Evolutionary conservation across 108 stramenopile species (phyloP).

Genomic region (Cyclotella kingstonii): DNA sequence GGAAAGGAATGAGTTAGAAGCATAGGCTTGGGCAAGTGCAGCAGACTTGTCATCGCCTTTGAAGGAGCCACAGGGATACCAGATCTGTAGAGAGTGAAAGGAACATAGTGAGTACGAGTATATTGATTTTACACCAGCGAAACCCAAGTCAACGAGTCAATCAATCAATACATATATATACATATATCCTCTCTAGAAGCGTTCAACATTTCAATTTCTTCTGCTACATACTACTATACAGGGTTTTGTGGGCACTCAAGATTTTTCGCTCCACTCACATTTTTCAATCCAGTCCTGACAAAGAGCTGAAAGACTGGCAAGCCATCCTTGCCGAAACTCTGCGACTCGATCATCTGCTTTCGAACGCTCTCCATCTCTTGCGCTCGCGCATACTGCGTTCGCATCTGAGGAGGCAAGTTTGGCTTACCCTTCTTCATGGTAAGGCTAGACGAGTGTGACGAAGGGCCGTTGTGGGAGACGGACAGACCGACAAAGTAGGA

Average conservation of each 20-base stretch:
- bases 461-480: constrained; percentile 1
- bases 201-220: too few species aligned
- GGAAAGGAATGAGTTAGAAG: constrained; percentile 57
- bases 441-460: background rate
- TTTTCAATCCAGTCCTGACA: constrained; percentile 69
- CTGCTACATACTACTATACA: too few species aligned
- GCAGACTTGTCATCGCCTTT: constrained; percentile 86
- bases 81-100: constrained; percentile 62
- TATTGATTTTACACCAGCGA: too few species aligned
- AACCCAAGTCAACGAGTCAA: too few species aligned
- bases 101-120: too few species aligned
- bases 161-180: too few species aligned
- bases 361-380: constrained; percentile 66
- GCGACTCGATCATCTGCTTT: constrained; percentile 69
- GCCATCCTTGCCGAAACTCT: constrained; percentile 69
- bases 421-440: constrained; percentile 85
- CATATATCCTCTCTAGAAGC: too few species aligned
- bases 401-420: constrained; percentile 76
- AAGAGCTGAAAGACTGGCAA: constrained; percentile 84
- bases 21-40: constrained; percentile 58
- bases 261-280: too few species aligned
- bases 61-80: constrained; percentile 90
- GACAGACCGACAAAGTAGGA: constrained; percentile 23
- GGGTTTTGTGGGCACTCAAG: too few species aligned
- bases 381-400: constrained; percentile 64